Conservation (phyloP, 2,329 filamentous ascomycete genomes). For the Colletotrichum sp. region DNA sequence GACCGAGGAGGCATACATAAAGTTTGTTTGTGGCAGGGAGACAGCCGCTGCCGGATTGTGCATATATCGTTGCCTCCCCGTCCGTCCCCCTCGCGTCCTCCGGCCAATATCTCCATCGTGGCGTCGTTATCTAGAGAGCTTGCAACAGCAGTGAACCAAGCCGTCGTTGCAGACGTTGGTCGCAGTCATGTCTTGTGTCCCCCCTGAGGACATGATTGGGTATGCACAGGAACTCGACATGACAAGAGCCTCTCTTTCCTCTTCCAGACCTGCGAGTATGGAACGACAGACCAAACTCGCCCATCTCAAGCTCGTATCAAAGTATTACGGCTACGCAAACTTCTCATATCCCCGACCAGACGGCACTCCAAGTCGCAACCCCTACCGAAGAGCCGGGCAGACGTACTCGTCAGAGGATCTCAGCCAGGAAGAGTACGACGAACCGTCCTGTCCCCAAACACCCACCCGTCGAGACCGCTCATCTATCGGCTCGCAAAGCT, state of each 20-base stretch:
- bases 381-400: constrained; percentile 19
- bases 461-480: constrained; percentile 34
- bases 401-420: constrained; percentile 18
- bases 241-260: constrained; percentile 5
- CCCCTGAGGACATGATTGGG: constrained; percentile 14
- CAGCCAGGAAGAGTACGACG: not conserved
- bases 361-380: constrained; percentile 18
- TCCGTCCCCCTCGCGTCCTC: not conserved
- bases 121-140: not conserved
- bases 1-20: constrained; percentile 10
- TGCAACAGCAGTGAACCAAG: not conserved
- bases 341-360: constrained; percentile 43
- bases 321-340: constrained; percentile 44
- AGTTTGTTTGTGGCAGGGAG: constrained; percentile 21
- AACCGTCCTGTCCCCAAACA: constrained; percentile 7
- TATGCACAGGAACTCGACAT: constrained; percentile 3
- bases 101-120: constrained; percentile 2
- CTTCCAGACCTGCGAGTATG: constrained; percentile 31
- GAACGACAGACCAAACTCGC: constrained; percentile 40
- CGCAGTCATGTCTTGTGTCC: constrained; percentile 12
- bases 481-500: constrained; percentile 43
- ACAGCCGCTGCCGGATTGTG: not conserved
- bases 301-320: constrained; percentile 43
- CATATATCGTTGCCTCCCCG: constrained; percentile 23
- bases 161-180: constrained; percentile 11